Conservation (phyloP, 164 flowering plant species). For the Akebia trifoliata region DNA sequence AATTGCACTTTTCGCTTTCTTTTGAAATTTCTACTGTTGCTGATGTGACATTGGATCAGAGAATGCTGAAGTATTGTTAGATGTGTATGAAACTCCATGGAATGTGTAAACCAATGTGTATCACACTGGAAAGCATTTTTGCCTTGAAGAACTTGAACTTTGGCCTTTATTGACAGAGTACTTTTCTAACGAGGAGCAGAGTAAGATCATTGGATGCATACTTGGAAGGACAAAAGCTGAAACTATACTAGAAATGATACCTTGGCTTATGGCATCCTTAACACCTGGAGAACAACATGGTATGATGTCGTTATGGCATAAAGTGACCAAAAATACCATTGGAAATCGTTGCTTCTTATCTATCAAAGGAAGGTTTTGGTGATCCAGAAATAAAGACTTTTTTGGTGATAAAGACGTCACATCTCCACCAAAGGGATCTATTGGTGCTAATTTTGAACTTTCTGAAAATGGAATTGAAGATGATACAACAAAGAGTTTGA, state of each 20-base stretch:
- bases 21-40: slow-evolving; percentile 9
- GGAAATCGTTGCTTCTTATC: slow-evolving; percentile 46
- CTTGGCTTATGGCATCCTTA: slow-evolving; percentile 70
- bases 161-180: slow-evolving; percentile 60
- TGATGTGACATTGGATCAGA: slow-evolving; percentile 16
- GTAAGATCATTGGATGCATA: slow-evolving; percentile 61
- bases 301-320: slow-evolving; percentile 57
- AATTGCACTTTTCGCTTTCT: slow-evolving; percentile 29
- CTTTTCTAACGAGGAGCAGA: slow-evolving; percentile 71
- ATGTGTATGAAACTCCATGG: slow-evolving; percentile 58
- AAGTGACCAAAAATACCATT: slow-evolving; percentile 59
- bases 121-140: slow-evolving; percentile 50
- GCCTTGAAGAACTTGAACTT: slow-evolving; percentile 70
- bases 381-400: slow-evolving; percentile 18
- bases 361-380: slow-evolving; percentile 31
- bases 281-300: slow-evolving; percentile 53
- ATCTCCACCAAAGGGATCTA: slow-evolving; percentile 9
- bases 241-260: slow-evolving; percentile 62
- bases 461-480: slow-evolving; percentile 15
- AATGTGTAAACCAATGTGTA: slow-evolving; percentile 53
- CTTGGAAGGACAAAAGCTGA: slow-evolving; percentile 78
- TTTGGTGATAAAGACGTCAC: slow-evolving; percentile 11
- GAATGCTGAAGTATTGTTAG: slow-evolving; percentile 24
- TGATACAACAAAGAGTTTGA: slow-evolving; percentile 14
- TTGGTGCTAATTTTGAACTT: slow-evolving; percentile 14